These are phyloP conservation scores for Chytriomyces confervae DNA, from an alignment of 192 early-diverging fungal genomes.

Conservation along the genomic window DNA sequence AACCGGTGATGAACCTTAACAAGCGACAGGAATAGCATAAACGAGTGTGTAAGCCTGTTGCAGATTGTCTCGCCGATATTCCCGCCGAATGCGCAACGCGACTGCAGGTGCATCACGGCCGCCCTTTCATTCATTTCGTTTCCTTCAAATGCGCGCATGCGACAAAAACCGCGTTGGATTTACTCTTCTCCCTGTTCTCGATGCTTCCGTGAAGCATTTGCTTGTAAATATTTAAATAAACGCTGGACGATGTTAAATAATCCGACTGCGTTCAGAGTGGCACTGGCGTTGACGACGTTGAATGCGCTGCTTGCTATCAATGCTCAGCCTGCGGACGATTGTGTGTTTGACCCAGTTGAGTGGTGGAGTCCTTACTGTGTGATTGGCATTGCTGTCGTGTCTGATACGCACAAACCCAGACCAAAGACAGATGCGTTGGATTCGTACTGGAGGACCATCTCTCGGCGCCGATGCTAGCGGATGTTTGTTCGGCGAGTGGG, in stretches of 20 bases:
- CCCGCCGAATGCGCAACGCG: too few relatives aligned
- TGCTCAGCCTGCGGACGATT: constrained; percentile 31
- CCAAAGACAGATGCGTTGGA: not conserved
- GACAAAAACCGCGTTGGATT: too few relatives aligned
- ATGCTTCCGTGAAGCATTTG: too few relatives aligned
- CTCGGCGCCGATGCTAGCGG: constrained; percentile 16
- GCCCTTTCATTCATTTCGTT: too few relatives aligned
- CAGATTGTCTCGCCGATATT: too few relatives aligned
- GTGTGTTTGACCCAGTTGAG: constrained; percentile 37
- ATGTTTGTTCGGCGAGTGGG: constrained; percentile 13
- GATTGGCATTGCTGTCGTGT: not conserved
- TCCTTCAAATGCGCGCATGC: too few relatives aligned
- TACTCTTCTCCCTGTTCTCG: too few relatives aligned
- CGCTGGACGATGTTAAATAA: not conserved
- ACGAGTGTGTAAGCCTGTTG: too few relatives aligned
- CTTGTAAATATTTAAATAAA: too few relatives aligned
- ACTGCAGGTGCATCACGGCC: too few relatives aligned
- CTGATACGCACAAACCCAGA: not conserved
- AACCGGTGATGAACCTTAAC: too few relatives aligned
- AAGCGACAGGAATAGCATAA: too few relatives aligned
- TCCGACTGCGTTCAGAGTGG: not conserved
- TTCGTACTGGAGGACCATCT: constrained; percentile 1
- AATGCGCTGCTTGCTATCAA: not conserved
- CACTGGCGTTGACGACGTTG: not conserved
- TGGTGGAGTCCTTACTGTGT: not conserved